A percentile compares a stretch with the other conserved stretches of the same genome.
Conservation (phyloP, 257 asterid species). For the Nyctanthes arbortristis region DNA sequence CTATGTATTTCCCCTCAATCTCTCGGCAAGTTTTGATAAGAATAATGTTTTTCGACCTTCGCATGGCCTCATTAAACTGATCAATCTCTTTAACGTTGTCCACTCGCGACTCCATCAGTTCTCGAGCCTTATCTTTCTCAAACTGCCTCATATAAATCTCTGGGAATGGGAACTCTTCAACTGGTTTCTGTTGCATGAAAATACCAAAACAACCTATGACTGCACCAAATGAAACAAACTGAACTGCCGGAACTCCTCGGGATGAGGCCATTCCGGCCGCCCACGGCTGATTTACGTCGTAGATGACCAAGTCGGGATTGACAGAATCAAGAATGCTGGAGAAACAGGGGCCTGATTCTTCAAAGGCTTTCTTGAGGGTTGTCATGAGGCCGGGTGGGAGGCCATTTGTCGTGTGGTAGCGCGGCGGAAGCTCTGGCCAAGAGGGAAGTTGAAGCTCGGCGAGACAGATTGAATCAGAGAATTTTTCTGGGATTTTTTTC, state of each 20-base stretch:
- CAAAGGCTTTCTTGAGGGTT: slow-evolving; percentile 39
- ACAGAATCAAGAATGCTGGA: slow-evolving; percentile 15
- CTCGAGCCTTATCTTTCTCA: slow-evolving; percentile 16
- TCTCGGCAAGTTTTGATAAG: slow-evolving; percentile 43
- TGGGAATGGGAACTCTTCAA: slow-evolving; percentile 23
- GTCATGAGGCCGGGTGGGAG: slow-evolving; percentile 46
- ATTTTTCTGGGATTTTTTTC: not conserved
- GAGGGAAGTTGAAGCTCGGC: slow-evolving; percentile 43
- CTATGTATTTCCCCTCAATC: slow-evolving; percentile 39
- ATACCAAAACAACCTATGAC: slow-evolving; percentile 30
- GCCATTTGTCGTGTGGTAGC: slow-evolving; percentile 56
- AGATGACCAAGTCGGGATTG: slow-evolving; percentile 38
- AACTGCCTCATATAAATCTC: slow-evolving; percentile 15
- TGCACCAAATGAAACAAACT: slow-evolving; percentile 40
- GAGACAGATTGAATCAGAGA: slow-evolving; percentile 19
- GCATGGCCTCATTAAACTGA: not conserved
- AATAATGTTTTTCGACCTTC: slow-evolving; percentile 19
- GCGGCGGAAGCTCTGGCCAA: slow-evolving; percentile 32
- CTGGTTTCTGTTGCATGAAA: slow-evolving; percentile 2
- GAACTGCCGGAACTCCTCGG: slow-evolving; percentile 35
- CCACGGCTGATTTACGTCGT: slow-evolving; percentile 56
- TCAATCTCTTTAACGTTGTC: not conserved
- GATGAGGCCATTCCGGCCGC: slow-evolving; percentile 33
- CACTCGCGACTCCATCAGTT: not conserved
- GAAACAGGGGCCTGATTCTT: slow-evolving; percentile 29